phyloP scores from a whole-genome alignment of 169 alveolate genomes.

The Perkinsus marinus region DNA sequence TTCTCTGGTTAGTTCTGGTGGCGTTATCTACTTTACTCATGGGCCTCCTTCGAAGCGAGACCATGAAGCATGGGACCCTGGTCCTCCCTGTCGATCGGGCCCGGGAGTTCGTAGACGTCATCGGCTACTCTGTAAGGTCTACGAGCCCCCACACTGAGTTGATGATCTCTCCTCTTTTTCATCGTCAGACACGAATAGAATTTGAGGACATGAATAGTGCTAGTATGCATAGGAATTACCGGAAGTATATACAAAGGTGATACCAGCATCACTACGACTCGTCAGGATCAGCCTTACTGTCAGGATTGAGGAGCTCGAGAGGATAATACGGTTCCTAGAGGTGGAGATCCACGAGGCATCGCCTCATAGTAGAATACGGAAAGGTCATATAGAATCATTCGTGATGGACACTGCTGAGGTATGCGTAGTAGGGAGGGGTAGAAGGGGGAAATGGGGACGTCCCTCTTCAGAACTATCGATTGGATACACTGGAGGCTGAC shows the following conservation, averaged over 20 bases:
- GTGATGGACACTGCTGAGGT: neutral
- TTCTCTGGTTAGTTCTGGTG: neutral
- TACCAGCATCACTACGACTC: neutral
- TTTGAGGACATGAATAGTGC: neutral
- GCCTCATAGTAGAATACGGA: neutral
- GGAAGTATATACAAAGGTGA: slow-evolving; percentile 65
- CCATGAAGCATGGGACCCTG: slow-evolving; percentile 77
- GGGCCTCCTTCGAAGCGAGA: slow-evolving; percentile 49
- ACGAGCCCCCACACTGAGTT: slow-evolving; percentile 66
- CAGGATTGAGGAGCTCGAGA: slow-evolving; percentile 71
- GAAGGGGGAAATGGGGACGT: neutral
- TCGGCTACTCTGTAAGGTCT: slow-evolving; percentile 48
- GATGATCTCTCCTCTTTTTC: slow-evolving; percentile 12
- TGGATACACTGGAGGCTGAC: slow-evolving; percentile 43
- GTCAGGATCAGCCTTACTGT: no score
- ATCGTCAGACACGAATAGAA: neutral
- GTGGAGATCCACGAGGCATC: neutral
- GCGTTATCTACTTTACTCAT: neutral
- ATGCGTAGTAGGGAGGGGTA: neutral
- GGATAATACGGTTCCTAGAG: slow-evolving; percentile 58
- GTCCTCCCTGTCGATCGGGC: slow-evolving; percentile 79
- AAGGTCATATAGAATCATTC: neutral
- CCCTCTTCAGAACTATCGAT: neutral
- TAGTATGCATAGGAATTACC: slow-evolving; percentile 49
- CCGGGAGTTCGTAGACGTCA: slow-evolving; percentile 58